phyloP scores from a whole-genome alignment of 495 filamentous ascomycete genomes.

The Saxispiralis lemnorum region DNA sequence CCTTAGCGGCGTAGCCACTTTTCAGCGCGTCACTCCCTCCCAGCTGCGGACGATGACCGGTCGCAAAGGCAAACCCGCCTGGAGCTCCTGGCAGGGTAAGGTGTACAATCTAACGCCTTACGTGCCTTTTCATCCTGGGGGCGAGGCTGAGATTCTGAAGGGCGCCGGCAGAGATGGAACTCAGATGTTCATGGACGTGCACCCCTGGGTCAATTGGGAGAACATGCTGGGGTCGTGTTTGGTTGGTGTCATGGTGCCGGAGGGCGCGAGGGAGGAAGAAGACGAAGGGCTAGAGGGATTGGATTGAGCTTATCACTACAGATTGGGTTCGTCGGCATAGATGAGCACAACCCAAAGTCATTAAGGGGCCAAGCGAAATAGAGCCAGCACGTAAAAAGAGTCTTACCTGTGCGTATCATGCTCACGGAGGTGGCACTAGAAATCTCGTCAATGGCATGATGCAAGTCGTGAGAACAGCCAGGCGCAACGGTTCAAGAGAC shows the following conservation, averaged over 20 bases:
- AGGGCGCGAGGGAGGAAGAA: slow-evolving; percentile 36
- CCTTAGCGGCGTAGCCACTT: slow-evolving; percentile 38
- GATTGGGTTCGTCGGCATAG: no score
- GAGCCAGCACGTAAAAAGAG: no score
- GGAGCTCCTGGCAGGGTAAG: slow-evolving; percentile 68
- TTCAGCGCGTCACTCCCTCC: slow-evolving; percentile 54
- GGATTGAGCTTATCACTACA: slow-evolving; percentile 17
- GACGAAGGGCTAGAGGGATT: slow-evolving; percentile 19
- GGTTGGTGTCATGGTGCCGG: slow-evolving; percentile 68
- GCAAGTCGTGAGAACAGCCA: no score
- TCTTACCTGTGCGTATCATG: no score
- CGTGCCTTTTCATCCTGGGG: slow-evolving; percentile 77
- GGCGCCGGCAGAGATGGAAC: slow-evolving; percentile 62
- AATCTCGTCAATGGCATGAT: no score
- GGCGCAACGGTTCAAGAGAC: no score
- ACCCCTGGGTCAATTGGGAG: slow-evolving; percentile 98
- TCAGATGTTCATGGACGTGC: slow-evolving; percentile 73
- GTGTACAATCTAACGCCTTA: slow-evolving; percentile 93
- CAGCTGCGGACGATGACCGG: slow-evolving; percentile 59
- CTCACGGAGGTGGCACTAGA: no score
- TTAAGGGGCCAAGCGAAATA: no score
- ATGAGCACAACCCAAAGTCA: no score
- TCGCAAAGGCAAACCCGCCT: slow-evolving; percentile 65
- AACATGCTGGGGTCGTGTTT: slow-evolving; percentile 75
- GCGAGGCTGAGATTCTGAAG: slow-evolving; percentile 66